Conservation (phyloP, 768 basidiomycete species). For the Suillus clintonianus region DNA sequence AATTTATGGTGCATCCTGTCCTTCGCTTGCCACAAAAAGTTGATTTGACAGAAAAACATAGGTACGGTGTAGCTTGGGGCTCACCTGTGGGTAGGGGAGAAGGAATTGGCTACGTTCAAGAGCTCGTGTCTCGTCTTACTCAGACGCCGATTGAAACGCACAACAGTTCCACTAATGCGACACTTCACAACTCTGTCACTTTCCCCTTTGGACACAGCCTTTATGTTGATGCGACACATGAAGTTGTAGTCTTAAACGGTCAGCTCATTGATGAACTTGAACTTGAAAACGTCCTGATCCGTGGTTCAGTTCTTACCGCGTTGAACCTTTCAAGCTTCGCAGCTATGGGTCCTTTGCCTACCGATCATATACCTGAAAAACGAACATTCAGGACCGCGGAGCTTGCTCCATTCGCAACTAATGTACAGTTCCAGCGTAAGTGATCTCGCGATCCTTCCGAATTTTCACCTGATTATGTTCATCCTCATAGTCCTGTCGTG, state of each 20-base stretch:
- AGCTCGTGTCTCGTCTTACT: slow-evolving; percentile 78
- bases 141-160: slow-evolving; percentile 65
- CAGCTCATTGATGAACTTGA: slow-evolving; percentile 17
- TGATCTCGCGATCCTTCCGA: slow-evolving; percentile 14
- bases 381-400: slow-evolving; percentile 71
- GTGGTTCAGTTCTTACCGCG: slow-evolving; percentile 68
- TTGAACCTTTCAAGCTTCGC: slow-evolving; percentile 77
- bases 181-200: slow-evolving; percentile 64
- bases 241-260: slow-evolving; percentile 81
- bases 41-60: slow-evolving; percentile 8
- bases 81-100: slow-evolving; percentile 70
- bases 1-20: slow-evolving; percentile 6
- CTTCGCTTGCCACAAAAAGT: slow-evolving; percentile 4
- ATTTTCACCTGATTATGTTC: slow-evolving; percentile 2
- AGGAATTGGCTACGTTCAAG: slow-evolving; percentile 77
- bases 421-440: slow-evolving; percentile 82
- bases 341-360: slow-evolving; percentile 63
- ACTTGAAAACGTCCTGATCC: slow-evolving; percentile 4
- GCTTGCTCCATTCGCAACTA: slow-evolving; percentile 81
- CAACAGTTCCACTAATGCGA: slow-evolving; percentile 81
- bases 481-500: slow-evolving; percentile 58
- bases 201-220: slow-evolving; percentile 71
- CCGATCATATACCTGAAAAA: slow-evolving; percentile 61
- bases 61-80: slow-evolving; percentile 73
- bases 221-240: slow-evolving; percentile 86